Base-by-base conservation (phyloP, 2,329 filamentous ascomycete species). In the Shiraia sp. region DNA sequence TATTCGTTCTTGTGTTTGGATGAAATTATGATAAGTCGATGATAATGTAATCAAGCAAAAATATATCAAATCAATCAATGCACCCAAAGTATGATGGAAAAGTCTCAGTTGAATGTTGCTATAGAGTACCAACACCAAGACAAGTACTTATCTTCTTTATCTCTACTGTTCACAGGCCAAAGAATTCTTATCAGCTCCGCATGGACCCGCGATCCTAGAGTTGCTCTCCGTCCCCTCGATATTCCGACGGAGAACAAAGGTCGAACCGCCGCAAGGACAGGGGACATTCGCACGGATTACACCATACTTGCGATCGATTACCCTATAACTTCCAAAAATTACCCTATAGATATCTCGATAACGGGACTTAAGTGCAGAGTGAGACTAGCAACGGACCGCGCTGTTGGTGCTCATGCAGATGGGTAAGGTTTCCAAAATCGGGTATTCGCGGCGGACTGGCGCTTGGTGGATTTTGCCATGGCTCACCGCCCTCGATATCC, bases 271-370 rank as follows among this genome's bases (percentile, higher is more conserved):
- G 45, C 45, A 44, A 44, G 41, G 19, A 22, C 19, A 22, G 4
- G 19, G 19, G 19, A 22, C 19, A 22, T 5, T 5, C 4, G 19
- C 19, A 22, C 19, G 19, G 8, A 22, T 22, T 22, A 22, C 8
- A 22, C 19, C 19, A 22, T 22, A 22, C 39, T 48, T 38, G 45
- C 52, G 59, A 57, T 60, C 48, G 41, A 63, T 67, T 67, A 67
- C 63, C 63, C 62, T 63, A 65, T 66, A 65, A 53, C 42, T 49
- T 49, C 41, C 35, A 37, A 12, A 25, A 49, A 62, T 66, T 65
- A 65, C 61, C 62, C 62, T 57, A 65, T 65, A 64, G 44, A 45
- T 22, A 57, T 54, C 47, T 53, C 56, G 55, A 62, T 63, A 62
- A 59, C 40, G 40, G 47, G 42, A 37, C 43, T 44, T 47, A 45